Percentiles rank a stretch among this genome's conserved stretches.
These are phyloP conservation scores for Geosiphon pyriformis DNA, from an alignment of 192 early-diverging fungal genomes.

Conservation along the genomic window DNA sequence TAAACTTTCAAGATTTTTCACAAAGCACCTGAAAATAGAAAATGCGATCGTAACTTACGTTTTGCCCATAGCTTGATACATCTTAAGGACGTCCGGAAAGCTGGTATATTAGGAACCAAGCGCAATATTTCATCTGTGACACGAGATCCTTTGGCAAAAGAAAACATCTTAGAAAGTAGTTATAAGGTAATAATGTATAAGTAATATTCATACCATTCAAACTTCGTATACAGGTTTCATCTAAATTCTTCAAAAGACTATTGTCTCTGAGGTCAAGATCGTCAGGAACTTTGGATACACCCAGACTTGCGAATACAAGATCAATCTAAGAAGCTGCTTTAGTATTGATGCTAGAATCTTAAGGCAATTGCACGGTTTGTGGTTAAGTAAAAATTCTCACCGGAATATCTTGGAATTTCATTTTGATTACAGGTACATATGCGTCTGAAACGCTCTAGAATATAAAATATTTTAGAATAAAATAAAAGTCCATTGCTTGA, in stretches of 20 bases:
- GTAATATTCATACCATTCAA: slow-evolving; percentile 64
- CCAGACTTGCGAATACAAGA: slow-evolving; percentile 84
- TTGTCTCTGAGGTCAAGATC: slow-evolving; percentile 82
- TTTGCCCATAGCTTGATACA: slow-evolving; percentile 98
- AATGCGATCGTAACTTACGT: slow-evolving; percentile 28
- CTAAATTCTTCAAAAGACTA: slow-evolving; percentile 78
- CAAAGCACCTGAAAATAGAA: not conserved
- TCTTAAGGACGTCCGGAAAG: slow-evolving; percentile 85
- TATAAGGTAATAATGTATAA: slow-evolving; percentile 13
- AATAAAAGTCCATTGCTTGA: not conserved
- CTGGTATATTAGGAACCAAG: slow-evolving; percentile 84
- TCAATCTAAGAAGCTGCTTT: slow-evolving; percentile 85
- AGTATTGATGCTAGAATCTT: too few species aligned
- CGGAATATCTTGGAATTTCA: slow-evolving; percentile 86
- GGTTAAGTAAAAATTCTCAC: slow-evolving; percentile 38
- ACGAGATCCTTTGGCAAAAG: slow-evolving; percentile 59
- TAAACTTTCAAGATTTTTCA: too few species aligned
- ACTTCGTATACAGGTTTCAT: slow-evolving; percentile 81
- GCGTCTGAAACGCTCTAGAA: slow-evolving; percentile 67
- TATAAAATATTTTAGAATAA: slow-evolving; percentile 32
- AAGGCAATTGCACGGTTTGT: too few species aligned
- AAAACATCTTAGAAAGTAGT: not conserved
- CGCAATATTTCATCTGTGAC: slow-evolving; percentile 95
- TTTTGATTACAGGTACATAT: slow-evolving; percentile 92
- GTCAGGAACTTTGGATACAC: slow-evolving; percentile 71